Base-by-base conservation (phyloP, 202 grass and related monocot genomes). In the Carex sylvatica region DNA sequence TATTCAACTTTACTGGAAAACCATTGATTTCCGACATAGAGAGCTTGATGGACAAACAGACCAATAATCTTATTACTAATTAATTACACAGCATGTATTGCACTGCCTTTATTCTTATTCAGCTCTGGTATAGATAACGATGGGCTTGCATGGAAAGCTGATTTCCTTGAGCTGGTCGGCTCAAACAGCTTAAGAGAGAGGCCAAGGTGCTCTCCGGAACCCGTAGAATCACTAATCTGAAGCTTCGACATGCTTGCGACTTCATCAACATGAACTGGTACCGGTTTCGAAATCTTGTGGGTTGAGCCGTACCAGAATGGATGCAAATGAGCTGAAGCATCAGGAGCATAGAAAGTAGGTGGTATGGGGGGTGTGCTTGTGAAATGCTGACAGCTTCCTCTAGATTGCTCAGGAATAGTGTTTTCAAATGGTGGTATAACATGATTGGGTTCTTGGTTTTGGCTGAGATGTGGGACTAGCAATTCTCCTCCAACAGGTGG, bases 191-290 rank as follows among this genome's bases (percentile, higher is more conserved):
- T 87, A 80, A 91, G 87, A 62, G 95, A 93, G 70, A 93, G 95
- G 52, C 87, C 69, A 65, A 90, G 80, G 20, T 90, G 82, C 65
- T 94, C 89, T 54, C 86, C 59, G n/a, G 83, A 80, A 63, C 73
- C 67, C 42, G 7, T 73, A 46, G 83, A 63, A 46, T 94, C 92
- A 61, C 64, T 89, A 60, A 98, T 94, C 38, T 80, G 92, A 83
- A 98, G 95, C 52, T 91, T 98, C 65, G 95, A 98, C 82, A 98
- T 94, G 75, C 87, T 64, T 1, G 79, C 87, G 59, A 98, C 84
- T 75, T 97, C 90, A 80, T 94, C 94, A n/a, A 84, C 80, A 74
- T 80, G 73, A 81, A 93, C 71, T 70, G 92, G 90, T 47, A 85
- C 94, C 3, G 95, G 92, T 83, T 91, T 94, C 61, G 93, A 11